Conservation (phyloP, 768 basidiomycete genomes). For the Psilocybe sp. region DNA sequence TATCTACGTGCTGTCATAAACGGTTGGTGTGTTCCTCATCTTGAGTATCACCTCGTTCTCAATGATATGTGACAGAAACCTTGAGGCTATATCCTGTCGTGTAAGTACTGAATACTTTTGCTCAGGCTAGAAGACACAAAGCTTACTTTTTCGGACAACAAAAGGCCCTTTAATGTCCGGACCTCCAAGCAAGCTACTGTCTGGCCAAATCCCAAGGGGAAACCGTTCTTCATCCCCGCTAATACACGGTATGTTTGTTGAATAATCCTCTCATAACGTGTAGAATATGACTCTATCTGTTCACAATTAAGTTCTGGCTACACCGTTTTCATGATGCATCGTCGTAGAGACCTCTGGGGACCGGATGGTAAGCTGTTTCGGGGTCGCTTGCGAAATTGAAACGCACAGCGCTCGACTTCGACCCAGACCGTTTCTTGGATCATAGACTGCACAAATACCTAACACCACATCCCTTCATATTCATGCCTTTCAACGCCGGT, state of each 20-base stretch:
- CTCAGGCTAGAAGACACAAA: background rate
- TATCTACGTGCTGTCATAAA: conserved; percentile 65
- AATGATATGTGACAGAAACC: conserved; percentile 34
- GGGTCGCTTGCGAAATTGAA: background rate
- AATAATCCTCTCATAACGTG: background rate
- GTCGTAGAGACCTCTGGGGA: conserved; percentile 61
- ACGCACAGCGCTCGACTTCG: conserved; percentile 49
- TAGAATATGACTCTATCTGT: background rate
- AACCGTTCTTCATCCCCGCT: conserved; percentile 16
- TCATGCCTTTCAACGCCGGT: conserved; percentile 49
- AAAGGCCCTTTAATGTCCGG: conserved; percentile 51
- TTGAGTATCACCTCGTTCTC: background rate
- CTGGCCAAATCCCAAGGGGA: background rate
- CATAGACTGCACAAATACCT: conserved; percentile 51
- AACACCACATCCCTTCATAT: conserved; percentile 52
- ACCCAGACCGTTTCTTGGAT: conserved; percentile 66
- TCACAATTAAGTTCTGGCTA: conserved; percentile 26
- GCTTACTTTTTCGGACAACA: conserved; percentile 8
- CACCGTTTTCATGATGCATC: conserved; percentile 54
- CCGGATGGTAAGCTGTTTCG: conserved; percentile 46
- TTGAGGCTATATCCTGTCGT: conserved; percentile 56
- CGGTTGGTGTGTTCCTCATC: conserved; percentile 30
- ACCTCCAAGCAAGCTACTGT: too few species aligned
- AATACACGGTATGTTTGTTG: conserved; percentile 10
- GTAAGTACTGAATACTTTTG: conserved; percentile 23